Evolutionary conservation across 257 asterid genomes (phyloP).

Genomic region (Solanum dulcamara): DNA sequence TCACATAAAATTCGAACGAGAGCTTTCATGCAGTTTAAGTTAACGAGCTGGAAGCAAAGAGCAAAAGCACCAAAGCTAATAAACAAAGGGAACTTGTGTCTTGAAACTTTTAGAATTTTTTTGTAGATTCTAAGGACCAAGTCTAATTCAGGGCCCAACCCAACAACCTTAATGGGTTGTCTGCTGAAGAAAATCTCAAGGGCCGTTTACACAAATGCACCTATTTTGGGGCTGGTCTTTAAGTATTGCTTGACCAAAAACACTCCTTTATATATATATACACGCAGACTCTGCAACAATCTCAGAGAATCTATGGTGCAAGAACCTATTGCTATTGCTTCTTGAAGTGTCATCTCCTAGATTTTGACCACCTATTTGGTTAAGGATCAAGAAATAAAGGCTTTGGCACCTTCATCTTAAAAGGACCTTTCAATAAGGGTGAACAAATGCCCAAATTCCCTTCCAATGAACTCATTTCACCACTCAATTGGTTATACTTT

Average conservation of each 20-base stretch:
- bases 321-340: neutral
- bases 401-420: conserved; percentile 64
- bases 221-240: neutral
- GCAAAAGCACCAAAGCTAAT: neutral
- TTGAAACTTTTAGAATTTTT: too few relatives aligned
- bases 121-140: neutral
- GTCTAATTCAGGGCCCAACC: neutral
- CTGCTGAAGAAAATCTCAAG: neutral
- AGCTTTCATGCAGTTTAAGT: neutral
- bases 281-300: too few relatives aligned
- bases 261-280: neutral
- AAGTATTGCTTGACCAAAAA: neutral
- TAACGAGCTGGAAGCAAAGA: neutral
- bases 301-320: conserved; percentile 39
- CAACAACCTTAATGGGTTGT: neutral
- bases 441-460: conserved; percentile 88
- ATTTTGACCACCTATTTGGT: conserved; percentile 22
- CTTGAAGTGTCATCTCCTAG: neutral
- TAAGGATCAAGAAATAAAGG: conserved; percentile 79
- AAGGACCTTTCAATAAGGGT: conserved; percentile 65
- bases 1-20: neutral
- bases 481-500: neutral
- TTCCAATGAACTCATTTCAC: conserved; percentile 34
- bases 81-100: too few relatives aligned
- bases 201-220: neutral